These are phyloP conservation scores for Tardiomyces digboiensis DNA, from an alignment of 1,139 yeast species.

Conservation along the genomic window DNA sequence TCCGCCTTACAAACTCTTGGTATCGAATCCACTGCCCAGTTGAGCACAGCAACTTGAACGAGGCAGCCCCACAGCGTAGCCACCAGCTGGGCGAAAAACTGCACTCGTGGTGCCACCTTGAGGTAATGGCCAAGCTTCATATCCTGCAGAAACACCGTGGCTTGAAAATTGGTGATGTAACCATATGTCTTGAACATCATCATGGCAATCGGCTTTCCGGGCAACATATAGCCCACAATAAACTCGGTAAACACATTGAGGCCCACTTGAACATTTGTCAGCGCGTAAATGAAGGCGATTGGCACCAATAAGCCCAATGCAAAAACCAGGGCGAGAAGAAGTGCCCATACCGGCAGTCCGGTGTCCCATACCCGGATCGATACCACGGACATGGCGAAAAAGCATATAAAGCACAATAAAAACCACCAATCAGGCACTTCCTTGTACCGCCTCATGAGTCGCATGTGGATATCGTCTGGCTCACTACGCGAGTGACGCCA, in stretches of 20 bases:
- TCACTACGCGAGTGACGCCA: slow-evolving; percentile 34
- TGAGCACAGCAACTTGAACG: slow-evolving; percentile 32
- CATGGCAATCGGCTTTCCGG: slow-evolving; percentile 54
- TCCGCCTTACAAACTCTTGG: slow-evolving; percentile 37
- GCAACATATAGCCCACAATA: slow-evolving; percentile 52
- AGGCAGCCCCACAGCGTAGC: slow-evolving; percentile 30
- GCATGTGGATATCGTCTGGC: slow-evolving; percentile 51
- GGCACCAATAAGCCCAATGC: slow-evolving; percentile 48
- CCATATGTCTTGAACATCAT: slow-evolving; percentile 55
- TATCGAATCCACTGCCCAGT: slow-evolving; percentile 37
- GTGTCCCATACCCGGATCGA: slow-evolving; percentile 38
- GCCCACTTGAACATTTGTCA: slow-evolving; percentile 46
- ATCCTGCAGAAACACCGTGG: slow-evolving; percentile 44
- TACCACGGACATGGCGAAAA: slow-evolving; percentile 41
- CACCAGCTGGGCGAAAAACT: slow-evolving; percentile 43
- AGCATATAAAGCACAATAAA: slow-evolving; percentile 34
- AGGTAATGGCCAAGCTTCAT: slow-evolving; percentile 57
- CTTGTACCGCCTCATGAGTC: slow-evolving; percentile 48
- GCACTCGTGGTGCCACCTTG: slow-evolving; percentile 50
- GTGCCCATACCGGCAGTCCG: slow-evolving; percentile 38
- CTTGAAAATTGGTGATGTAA: slow-evolving; percentile 48
- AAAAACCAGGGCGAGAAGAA: slow-evolving; percentile 42
- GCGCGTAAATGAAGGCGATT: slow-evolving; percentile 42
- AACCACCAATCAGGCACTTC: slow-evolving; percentile 68
- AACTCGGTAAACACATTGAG: slow-evolving; percentile 53